Evolutionary conservation across 176 grass and related monocot genomes (phyloP), one percentile per base, ranked within the genome.

Genomic region (Oropetium thomaeum): DNA sequence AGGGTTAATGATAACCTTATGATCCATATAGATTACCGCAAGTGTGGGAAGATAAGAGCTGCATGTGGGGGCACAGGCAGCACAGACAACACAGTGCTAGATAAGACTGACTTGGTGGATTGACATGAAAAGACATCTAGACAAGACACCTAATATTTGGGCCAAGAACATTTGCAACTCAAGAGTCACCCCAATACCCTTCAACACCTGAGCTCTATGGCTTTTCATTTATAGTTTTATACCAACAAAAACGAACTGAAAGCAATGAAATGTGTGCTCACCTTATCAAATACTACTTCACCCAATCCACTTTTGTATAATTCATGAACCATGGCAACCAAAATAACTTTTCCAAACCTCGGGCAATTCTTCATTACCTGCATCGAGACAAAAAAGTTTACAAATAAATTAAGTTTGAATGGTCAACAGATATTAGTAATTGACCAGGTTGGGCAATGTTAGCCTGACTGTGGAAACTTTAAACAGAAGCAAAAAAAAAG

Each of bases 291-390:
- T 23, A 81, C 76, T 59, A 94, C 81, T 79, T 99, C 96, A 86
- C 87, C 82, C 77, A 94, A 78, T 75, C 91, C 96, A 80, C 86
- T 92, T 87, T 75, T 92, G 51, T 99, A 83, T 10, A 99, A 81
- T 83, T 99, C 91, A 22, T 95, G 84, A 75, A 99, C 96, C 82
- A 99, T 92, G 55, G 96, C 91, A 73, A 82, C 87, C 82, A 99
- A 92, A 34, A 99, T 83, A 73, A 99, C 79, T 83, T 99, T 99
- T 28, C 87, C 85, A 42, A 95, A 80, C 74, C 86, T 95, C 44
- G 96, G 87, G 71, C 88, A 95, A 73, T 83, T 95, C 77, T 90
- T 99, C 96, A 99, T 95, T 26, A 89, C 79, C 96, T 99, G 79
- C 83, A 70, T 58, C 5, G 10, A 9, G 64, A 74, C 33, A 12